These are phyloP conservation scores for Tulasnella sp. DNA, from an alignment of 768 basidiomycete species.

Conservation along the genomic window DNA sequence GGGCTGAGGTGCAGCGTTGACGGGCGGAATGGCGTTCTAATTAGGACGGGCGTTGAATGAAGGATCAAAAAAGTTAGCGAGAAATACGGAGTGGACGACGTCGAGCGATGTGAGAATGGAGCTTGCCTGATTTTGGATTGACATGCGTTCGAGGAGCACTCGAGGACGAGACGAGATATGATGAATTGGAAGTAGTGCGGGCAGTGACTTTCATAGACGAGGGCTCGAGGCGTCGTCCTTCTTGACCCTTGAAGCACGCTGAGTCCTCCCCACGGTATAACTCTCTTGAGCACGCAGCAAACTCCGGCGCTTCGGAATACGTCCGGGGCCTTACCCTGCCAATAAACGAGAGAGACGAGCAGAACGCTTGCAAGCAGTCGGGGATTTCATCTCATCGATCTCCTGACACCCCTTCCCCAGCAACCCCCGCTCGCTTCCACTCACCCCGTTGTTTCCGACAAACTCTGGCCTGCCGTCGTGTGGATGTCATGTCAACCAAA, in stretches of 20 bases:
- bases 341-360: constrained; percentile 20
- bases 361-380: constrained; percentile 19
- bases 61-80: constrained; percentile 15
- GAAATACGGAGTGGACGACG: constrained; percentile 11
- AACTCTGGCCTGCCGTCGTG: background rate
- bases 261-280: constrained; percentile 27
- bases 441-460: constrained; percentile 19
- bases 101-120: constrained; percentile 27
- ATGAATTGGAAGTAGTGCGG: constrained; percentile 19
- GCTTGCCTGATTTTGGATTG: constrained; percentile 27
- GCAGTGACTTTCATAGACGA: constrained; percentile 28
- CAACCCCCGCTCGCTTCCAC: constrained; percentile 9
- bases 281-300: constrained; percentile 19
- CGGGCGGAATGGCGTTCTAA: constrained; percentile 11
- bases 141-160: constrained; percentile 18
- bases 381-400: constrained; percentile 19
- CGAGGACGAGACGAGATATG: constrained; percentile 23
- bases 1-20: constrained; percentile 19
- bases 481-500: constrained; percentile 20
- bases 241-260: constrained; percentile 30
- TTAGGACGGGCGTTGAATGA: constrained; percentile 22
- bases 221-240: constrained; percentile 16
- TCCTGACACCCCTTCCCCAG: constrained; percentile 18
- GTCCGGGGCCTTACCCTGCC: constrained; percentile 18
- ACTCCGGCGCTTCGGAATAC: constrained; percentile 19